Evolutionary conservation across 2,329 filamentous ascomycete species (phyloP), one percentile per base, ranked within the genome.

Genomic region (Cercospora berteroae): DNA sequence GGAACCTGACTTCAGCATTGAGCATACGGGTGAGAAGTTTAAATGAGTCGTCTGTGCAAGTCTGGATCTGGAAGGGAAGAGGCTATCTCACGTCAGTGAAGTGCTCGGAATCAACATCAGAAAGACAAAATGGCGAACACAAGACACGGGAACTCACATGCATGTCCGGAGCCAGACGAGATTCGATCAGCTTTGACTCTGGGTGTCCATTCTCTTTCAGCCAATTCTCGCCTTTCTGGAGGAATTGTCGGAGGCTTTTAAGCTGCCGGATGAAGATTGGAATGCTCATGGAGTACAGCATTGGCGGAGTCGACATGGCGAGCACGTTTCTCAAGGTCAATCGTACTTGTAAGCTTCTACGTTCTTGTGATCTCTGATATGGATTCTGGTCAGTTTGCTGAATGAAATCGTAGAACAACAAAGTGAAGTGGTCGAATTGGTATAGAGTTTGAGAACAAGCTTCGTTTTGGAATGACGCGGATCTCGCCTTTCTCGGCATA

Each of bases 81-180:
- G 80, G 73, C 16, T 69, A 27, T 13, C 5, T 18, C 9, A 13
- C 3, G 3, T 60, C n/a, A 52, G 31, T 23, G 18, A 6, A 23
- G 33, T 18, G 13, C 18, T 12, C 13, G 27, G 36, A 25, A 20
- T 27, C 20, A 1, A 13, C 13, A n/a, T 5, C 0, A 23, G 18
- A 27, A 27, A 55, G 0, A 7, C 10, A 10, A 10, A 9, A 29
- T 29, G 50, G 9, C 4, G 23, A 27, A 9, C n/a, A 4, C 42
- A 48, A 5, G 9, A 20, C 42, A 48, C 9, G n/a, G 10, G 4
- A 42, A 60, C 68, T 29, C 64, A 74, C 72, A 31, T 74, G 68
- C 85, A 87, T 87, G 75, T 86, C 83, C 0, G 78, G 78, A 65
- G 79, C 74, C 13, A 87, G 77, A 3, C 78, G 78, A 18, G 79